Evolutionary conservation across 2,329 filamentous ascomycete species (phyloP).

Genomic region (Colletotrichum sp.): DNA sequence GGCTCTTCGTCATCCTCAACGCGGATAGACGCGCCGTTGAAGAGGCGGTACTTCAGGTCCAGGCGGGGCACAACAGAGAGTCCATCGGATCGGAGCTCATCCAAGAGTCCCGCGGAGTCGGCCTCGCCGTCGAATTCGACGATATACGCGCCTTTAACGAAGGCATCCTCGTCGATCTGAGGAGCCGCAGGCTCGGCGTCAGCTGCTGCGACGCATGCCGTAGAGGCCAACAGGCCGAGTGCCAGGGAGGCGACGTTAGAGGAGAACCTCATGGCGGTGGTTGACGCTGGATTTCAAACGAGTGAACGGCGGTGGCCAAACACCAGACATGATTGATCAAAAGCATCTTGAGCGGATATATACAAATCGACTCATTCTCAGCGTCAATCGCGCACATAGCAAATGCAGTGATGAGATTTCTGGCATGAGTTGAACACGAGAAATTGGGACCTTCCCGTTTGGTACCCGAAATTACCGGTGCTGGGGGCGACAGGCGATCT

Average conservation of each 20-base stretch:
- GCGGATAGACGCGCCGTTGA: conserved; percentile 30
- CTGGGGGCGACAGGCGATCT: background rate
- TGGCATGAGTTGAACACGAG: background rate
- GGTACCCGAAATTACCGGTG: background rate
- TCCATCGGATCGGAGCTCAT: conserved; percentile 20
- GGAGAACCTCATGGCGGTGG: conserved; percentile 5
- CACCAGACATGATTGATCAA: background rate
- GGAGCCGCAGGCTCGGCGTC: background rate
- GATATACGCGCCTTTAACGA: conserved; percentile 28
- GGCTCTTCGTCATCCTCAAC: conserved; percentile 28
- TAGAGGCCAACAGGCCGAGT: background rate
- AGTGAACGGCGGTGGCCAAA: background rate
- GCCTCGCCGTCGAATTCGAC: conserved; percentile 27
- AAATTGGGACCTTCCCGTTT: conserved; percentile 14
- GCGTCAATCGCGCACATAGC: background rate
- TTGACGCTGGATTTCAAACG: background rate
- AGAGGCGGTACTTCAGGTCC: conserved; percentile 26
- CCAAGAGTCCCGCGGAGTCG: conserved; percentile 18
- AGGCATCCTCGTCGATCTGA: background rate
- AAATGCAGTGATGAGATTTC: background rate
- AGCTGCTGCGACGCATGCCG: background rate
- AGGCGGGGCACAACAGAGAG: conserved; percentile 24
- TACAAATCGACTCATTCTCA: background rate
- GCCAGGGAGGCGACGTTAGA: background rate
- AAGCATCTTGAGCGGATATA: background rate